Evolutionary conservation across 495 filamentous ascomycete genomes (phyloP).

Genomic region (Aspergillus ellipticus): DNA sequence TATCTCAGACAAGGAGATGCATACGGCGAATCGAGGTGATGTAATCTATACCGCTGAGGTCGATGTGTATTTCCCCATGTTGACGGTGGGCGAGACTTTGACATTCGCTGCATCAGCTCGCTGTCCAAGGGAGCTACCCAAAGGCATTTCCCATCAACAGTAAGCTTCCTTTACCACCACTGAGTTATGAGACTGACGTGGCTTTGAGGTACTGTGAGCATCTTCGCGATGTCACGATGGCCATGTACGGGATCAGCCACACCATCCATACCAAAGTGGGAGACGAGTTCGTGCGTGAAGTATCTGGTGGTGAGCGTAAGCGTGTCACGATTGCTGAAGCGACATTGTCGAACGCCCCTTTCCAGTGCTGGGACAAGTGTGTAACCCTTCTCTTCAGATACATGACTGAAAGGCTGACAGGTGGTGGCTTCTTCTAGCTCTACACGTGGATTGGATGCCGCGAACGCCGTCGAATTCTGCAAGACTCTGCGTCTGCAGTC

Average conservation of each 20-base stretch:
- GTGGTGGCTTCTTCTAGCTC: too few species aligned
- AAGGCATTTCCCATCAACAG: too few species aligned
- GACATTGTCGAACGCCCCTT: slow-evolving; percentile 22
- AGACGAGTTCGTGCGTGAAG: slow-evolving; percentile 65
- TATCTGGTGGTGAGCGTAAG: slow-evolving; percentile 71
- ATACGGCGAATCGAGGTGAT: slow-evolving; percentile 61
- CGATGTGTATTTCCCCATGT: slow-evolving; percentile 61
- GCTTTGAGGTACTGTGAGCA: too few species aligned
- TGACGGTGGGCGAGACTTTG: slow-evolving; percentile 61
- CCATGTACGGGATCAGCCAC: slow-evolving; percentile 64
- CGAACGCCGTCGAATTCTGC: slow-evolving; percentile 63
- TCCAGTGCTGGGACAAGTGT: slow-evolving; percentile 80
- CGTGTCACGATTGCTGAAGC: slow-evolving; percentile 8
- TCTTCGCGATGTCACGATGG: slow-evolving; percentile 51
- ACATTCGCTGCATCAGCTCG: slow-evolving; percentile 54
- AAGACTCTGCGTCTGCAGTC: slow-evolving; percentile 51
- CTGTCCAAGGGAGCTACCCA: slow-evolving; percentile 38
- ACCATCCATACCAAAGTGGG: slow-evolving; percentile 70
- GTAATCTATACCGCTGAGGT: slow-evolving; percentile 60
- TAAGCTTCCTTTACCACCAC: slow-evolving; percentile 47
- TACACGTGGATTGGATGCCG: slow-evolving; percentile 72
- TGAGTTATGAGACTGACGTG: too few species aligned
- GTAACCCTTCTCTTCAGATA: too few species aligned
- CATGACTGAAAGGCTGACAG: too few species aligned
- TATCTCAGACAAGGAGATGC: slow-evolving; percentile 61